A percentile compares a stretch with the other conserved stretches of the same genome.
phyloP scores from a whole-genome alignment of 2,329 filamentous ascomycete species.

The Fusarium oligoseptatum region DNA sequence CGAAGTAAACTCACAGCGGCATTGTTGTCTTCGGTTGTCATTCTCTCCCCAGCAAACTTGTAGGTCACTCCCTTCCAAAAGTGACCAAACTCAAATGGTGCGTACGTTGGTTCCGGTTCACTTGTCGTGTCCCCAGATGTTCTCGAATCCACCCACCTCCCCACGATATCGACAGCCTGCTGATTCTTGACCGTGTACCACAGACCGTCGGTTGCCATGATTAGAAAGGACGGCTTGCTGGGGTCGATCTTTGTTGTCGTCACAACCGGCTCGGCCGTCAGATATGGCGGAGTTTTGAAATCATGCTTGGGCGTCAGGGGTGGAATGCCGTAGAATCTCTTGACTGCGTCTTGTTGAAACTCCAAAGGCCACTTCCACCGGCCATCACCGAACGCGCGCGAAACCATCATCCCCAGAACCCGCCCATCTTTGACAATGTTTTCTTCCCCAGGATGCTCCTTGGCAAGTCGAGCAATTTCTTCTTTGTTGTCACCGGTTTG shows the following conservation, averaged over 20 bases:
- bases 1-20: neutral
- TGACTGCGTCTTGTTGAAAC: neutral
- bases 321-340: conserved; percentile 1
- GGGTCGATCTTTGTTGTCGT: neutral
- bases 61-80: neutral
- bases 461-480: neutral
- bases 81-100: neutral
- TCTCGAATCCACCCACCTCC: neutral
- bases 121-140: neutral
- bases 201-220: neutral
- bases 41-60: neutral
- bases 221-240: neutral
- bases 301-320: neutral
- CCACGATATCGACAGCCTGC: neutral
- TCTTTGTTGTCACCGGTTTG: neutral
- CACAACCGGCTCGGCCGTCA: neutral
- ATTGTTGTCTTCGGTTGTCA: neutral
- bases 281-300: neutral
- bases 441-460: neutral
- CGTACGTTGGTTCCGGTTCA: neutral
- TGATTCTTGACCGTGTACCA: neutral
- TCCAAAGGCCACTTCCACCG: neutral
- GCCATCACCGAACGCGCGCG: neutral
- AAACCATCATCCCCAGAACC: neutral
- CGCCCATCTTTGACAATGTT: neutral